Base-by-base conservation (phyloP, 164 flowering plant genomes). In the Berberis vulgaris region DNA sequence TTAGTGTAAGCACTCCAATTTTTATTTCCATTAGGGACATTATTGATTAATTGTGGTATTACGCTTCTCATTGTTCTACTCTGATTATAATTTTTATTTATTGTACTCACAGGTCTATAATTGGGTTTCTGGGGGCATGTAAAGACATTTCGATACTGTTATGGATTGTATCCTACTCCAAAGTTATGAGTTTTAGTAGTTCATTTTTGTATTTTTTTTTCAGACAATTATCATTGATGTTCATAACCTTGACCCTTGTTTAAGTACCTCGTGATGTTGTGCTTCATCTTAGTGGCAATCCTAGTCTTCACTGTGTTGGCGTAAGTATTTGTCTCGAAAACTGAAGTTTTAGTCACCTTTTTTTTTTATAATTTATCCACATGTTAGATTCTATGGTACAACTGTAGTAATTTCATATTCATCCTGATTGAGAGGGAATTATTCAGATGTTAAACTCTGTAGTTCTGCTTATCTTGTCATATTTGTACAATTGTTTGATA, bases 61-160 rank as follows among this genome's bases (percentile, higher is more conserved):
- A 6, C 4, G 13, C 2, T 65, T n/a, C 67, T 60, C 6, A 5
- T 42, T 13, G 41, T 45, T 44, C 43, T 39, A 26, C 4, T 43
- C 6, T 43, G 54, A 1, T 41, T 59, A n/a, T 62, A 3, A 4
- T 55, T 3, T 12, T 13, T 12, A 13, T 63, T 64, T 55, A 46
- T 71, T 67, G 65, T 41, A 10, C 44, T 69, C 73, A 45, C 79
- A 93, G 98, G 77, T 93, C 98, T 3, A 66, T 90, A 57, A 69
- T 88, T 61, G 98, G 98, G 42, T 90, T 86, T 75, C 44, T 93
- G 74, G 98, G 98, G 1, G 98, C 97, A 1, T 67, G 67, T 79
- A 93, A 90, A 84, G 80, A 74, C 67, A 83, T 69, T 76, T 69
- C 91, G 63, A 76, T 84, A 58, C 74, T 93, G 69, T 74, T 93